Base-by-base conservation (phyloP, 2,329 filamentous ascomycete genomes). In the Neopestalotiopsis rosae region DNA sequence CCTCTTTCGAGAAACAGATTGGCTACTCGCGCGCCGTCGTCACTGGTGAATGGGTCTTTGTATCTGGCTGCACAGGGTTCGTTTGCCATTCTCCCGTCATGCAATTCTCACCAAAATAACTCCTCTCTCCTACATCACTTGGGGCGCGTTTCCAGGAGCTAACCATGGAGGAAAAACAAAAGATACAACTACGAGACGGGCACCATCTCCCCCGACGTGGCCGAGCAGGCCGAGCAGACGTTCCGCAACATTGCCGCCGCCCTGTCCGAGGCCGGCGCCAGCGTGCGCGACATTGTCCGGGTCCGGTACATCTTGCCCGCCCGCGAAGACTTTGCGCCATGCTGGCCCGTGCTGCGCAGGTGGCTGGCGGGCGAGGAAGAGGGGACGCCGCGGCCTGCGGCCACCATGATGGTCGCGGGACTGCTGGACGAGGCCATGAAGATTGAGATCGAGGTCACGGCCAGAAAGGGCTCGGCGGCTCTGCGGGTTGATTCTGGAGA, bases 21-120 rank as follows among this genome's bases (percentile, higher is more conserved):
- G 86, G 84, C 64, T 88, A 88, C 75, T 88, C 86, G 38, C 81
- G 86, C 63, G 86, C 86, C 45, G 85, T 88, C 3, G 80, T 87
- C 20, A 77, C 80, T 1, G 86, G 84, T 12, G 84, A 85, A 65
- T 85, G 83, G 80, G 77, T 88, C 12, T 83, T 87, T 68, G 85
- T 88, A 4, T 87, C 86, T 2, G 86, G 86, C 0, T 88, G 85
- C 49, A 88, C 86, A 2, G 86, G 86, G 85, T 86, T 72, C 66
- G 71, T 67, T 1, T 4, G 59, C 24, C 30, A 30, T 40, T 24
- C 62, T 20, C 2, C n/a, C 20, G 5, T 9, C 61, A 10, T 58
- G 17, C 56, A 14, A 58, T 9, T 20, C 56, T 4, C 20, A 9
- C 20, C 30, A 32, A 1, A 38, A 58, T 10, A 5, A 20, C 30